Base-by-base conservation (phyloP, 2,329 filamentous ascomycete species). In the Celoporthe dispersa region DNA sequence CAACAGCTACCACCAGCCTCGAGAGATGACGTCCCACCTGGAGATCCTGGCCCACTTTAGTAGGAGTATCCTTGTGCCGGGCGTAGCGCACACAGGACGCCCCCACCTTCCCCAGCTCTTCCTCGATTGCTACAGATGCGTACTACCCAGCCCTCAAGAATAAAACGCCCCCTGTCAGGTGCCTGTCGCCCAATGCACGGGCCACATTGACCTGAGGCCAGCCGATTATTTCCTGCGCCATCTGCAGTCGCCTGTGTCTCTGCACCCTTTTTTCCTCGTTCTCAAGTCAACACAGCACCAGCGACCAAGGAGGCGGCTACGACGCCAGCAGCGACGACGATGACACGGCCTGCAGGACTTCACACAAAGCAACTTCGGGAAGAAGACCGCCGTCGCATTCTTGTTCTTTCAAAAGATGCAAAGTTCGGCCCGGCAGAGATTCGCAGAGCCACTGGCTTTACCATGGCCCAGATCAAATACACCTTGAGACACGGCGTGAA, bases 391-490 rank as follows among this genome's bases (percentile, higher is more conserved):
- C 53, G 28, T 19, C 53, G 53, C 16, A 57, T 57, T 16, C 7
- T 57, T 12, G n/a, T 57, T 2, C 53, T 57, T 14, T 57, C 53
- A 33, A 28, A 57, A 57, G 53, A 57, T 57, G 53, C 53, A 57
- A 57, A 57, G 14, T 57, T 57, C 53, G 53, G 53, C 53, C 53
- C 53, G 19, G 53, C 53, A 19, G 53, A 57, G 28, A 57, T 57
- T 33, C 53, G 28, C 51, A 55, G 51, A 55, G 51, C 53, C 11
- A 57, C 53, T 57, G 53, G 53, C 53, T 57, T 57, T 57, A 57
- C 25, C 25, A 7, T 19, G 25, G 53, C 53, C 28, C 53, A 57
- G 19, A 57, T 57, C 53, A 57, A 57, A 19, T 57, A 57, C 53
- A 57, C 53, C 14, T 33, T 57, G 28, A 57, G 12, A 57, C 25